phyloP scores from a whole-genome alignment of 306 rosid species.

The Quercus wislizeni region DNA sequence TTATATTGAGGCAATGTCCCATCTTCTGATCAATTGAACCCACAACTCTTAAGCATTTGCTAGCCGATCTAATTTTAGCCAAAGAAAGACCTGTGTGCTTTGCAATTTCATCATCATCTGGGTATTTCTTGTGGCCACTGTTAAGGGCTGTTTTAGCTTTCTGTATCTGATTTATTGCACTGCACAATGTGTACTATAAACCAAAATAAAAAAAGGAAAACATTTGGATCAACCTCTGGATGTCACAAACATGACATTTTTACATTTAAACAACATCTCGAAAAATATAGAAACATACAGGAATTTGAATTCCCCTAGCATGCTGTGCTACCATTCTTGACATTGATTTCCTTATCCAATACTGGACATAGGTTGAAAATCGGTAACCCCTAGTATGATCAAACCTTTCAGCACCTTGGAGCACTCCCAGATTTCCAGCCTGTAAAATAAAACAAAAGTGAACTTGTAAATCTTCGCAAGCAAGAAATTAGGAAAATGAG shows the following conservation, averaged over 20 bases:
- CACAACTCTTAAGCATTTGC: constrained; percentile 69
- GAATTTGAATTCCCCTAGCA: constrained; percentile 69
- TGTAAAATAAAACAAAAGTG: constrained; percentile 15
- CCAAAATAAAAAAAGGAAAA: constrained; percentile 34
- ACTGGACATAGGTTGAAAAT: constrained; percentile 91
- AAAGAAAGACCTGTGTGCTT: constrained; percentile 80
- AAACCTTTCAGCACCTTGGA: constrained; percentile 91
- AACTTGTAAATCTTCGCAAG: background rate
- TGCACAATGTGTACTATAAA: constrained; percentile 62
- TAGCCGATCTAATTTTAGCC: constrained; percentile 72
- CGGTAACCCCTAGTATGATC: constrained; percentile 71
- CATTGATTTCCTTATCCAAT: constrained; percentile 91
- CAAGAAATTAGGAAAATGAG: background rate
- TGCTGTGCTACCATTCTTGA: constrained; percentile 59
- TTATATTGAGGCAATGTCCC: constrained; percentile 42
- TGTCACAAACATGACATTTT: constrained; percentile 13
- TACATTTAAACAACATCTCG: constrained; percentile 24
- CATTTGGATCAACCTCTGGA: constrained; percentile 29
- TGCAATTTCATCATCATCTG: constrained; percentile 68
- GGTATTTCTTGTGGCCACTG: constrained; percentile 36
- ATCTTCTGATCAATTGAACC: constrained; percentile 76
- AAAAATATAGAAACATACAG: constrained; percentile 52
- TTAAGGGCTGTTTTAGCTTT: constrained; percentile 57
- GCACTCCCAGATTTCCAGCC: constrained; percentile 85
- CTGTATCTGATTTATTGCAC: constrained; percentile 70